A percentile compares a stretch with the other conserved stretches of the same genome.
These are phyloP conservation scores for Testicularia cyperi DNA, from an alignment of 1,284 basidiomycete species.

Conservation along the genomic window DNA sequence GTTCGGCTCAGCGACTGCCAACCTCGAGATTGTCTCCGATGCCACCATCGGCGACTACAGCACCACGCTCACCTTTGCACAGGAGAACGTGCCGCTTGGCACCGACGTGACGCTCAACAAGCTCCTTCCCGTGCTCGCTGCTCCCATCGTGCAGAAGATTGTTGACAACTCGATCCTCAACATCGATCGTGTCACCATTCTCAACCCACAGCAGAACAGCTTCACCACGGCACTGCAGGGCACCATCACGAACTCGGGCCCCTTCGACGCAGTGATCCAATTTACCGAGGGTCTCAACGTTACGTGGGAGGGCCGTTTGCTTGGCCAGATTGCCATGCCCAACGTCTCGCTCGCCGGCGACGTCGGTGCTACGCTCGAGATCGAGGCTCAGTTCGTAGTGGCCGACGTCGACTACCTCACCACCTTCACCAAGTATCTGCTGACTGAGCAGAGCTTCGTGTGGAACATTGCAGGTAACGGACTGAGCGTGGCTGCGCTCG, in stretches of 20 bases:
- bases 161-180: slow-evolving; percentile 67
- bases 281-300: slow-evolving; percentile 71
- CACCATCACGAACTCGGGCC: slow-evolving; percentile 72
- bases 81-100: slow-evolving; percentile 66
- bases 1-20: slow-evolving; percentile 69
- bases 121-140: slow-evolving; percentile 72
- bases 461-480: slow-evolving; percentile 75
- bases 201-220: slow-evolving; percentile 63
- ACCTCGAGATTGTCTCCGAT: slow-evolving; percentile 67
- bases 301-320: slow-evolving; percentile 67
- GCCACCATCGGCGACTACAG: slow-evolving; percentile 71
- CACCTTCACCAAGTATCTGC: slow-evolving; percentile 69
- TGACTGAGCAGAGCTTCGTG: slow-evolving; percentile 71
- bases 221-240: slow-evolving; percentile 70
- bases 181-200: slow-evolving; percentile 46
- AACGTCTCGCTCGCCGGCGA: slow-evolving; percentile 64
- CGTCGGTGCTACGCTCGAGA: slow-evolving; percentile 68
- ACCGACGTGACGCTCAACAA: slow-evolving; percentile 70
- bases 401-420: slow-evolving; percentile 68
- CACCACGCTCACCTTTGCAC: slow-evolving; percentile 69
- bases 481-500: slow-evolving; percentile 65
- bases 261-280: slow-evolving; percentile 73
- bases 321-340: slow-evolving; percentile 71
- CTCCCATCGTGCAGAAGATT: slow-evolving; percentile 77
- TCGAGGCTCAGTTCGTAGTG: slow-evolving; percentile 68